Evolutionary conservation across 225 moss, liverwort and hornwort species (phyloP), one percentile per base, ranked within the genome.

Genomic region (Takakia lepidozioides): DNA sequence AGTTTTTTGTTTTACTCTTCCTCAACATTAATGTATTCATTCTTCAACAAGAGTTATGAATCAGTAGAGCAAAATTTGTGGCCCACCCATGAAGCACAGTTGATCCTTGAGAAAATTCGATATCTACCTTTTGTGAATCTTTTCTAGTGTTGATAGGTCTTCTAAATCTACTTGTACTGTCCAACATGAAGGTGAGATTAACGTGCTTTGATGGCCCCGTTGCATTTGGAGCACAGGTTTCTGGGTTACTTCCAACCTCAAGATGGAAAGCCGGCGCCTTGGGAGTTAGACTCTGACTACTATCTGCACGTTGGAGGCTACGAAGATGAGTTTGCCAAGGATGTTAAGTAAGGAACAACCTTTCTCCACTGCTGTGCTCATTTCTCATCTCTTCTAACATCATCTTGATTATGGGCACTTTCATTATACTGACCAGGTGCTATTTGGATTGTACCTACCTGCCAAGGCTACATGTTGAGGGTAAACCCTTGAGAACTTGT

Each of bases 251-350:
- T 88, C 61, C 85, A 81, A 60, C 83, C 88, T 22, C 62, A 81
- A 49, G 83, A 70, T 43, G 93, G 88, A 43, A 86, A 88, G 54
- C 83, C 81, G 48, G 85, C 78, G 52, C 61, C 88, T 8, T 93
- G 93, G 93, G 88, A 88, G 54, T 81, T 88, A 52, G 93, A 93
- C 55, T 88, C 93, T 35, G 88, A 93, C 54, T 88, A 93, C 69
- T 84, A 93, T 64, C 65, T 88, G 38, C 93, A 93, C 61, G 83
- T 86, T 45, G 78, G 88, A 58, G 88, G 85, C 61, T 80, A 76
- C 40, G 64, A 66, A 26, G 88, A 83, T 58, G 93, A 93, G 42
- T 78, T 68, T 58, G 67, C 73, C n/a, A 57, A 65, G 55, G 65
- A 70, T 70, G 60, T 50, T 5, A 74, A 55, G 69, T 73, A 54